These are phyloP conservation scores for Houttuynia cordata DNA, from an alignment of 164 flowering plant species.

Conservation along the genomic window DNA sequence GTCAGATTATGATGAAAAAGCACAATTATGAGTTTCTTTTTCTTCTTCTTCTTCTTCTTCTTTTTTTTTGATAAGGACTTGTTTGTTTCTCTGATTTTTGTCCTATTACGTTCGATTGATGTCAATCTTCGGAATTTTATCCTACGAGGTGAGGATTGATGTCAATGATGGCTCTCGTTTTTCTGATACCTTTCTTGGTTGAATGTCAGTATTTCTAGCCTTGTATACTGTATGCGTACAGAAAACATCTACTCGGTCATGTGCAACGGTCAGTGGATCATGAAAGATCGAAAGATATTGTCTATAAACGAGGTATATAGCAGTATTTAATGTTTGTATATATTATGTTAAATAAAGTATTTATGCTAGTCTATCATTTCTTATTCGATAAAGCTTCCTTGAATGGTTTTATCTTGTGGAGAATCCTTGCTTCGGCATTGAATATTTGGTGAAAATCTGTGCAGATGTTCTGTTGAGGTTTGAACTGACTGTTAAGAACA, in stretches of 20 bases:
- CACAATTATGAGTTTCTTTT: too few species aligned
- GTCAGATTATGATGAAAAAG: too few species aligned
- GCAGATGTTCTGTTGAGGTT: too few species aligned
- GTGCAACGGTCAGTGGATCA: conserved; percentile 88
- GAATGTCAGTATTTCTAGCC: conserved; percentile 62
- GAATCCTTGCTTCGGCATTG: background rate
- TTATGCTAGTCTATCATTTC: background rate
- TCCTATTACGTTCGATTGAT: too few species aligned
- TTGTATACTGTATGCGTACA: conserved; percentile 75
- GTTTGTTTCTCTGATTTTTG: too few species aligned
- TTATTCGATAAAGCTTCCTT: background rate
- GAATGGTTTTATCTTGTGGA: background rate
- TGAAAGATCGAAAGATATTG: conserved; percentile 58
- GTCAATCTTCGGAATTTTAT: too few species aligned
- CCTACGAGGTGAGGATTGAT: background rate
- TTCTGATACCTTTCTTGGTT: background rate
- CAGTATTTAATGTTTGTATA: background rate
- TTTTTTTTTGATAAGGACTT: too few species aligned
- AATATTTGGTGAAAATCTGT: too few species aligned
- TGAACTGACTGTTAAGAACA: too few species aligned
- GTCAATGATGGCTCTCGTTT: background rate
- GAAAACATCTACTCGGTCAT: conserved; percentile 78
- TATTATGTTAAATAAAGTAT: background rate
- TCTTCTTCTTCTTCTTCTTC: too few species aligned
- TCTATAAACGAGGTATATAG: conserved; percentile 60